Base-by-base conservation (phyloP, 2,329 filamentous ascomycete genomes). In the Pseudocercospora fuligena region DNA sequence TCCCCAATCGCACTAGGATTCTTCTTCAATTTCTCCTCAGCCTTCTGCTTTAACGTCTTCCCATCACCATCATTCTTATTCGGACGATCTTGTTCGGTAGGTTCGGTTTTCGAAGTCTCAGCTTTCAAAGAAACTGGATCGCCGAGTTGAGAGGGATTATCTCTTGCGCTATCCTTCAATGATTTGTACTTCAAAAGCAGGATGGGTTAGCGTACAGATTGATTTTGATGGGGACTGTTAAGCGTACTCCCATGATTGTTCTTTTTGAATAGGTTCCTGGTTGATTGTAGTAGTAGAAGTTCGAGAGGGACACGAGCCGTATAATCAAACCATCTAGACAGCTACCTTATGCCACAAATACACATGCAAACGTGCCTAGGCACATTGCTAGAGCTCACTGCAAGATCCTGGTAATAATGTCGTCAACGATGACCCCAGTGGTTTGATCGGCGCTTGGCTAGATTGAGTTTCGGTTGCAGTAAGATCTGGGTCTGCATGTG, bases 71-170 rank as follows among this genome's bases (percentile, higher is more conserved):
- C 31, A 1, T 21, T 11, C 8, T 62, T 19, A 19, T 51, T 21
- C 51, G 46, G 51, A 7, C 23, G 5, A 12, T 29, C 19, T 21
- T 25, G 21, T 14, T 51, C 25, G 21, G 31, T 31, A 21, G 19
- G 19, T 68, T 70, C 70, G 23, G 65, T 76, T 29, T 76, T 69
- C 11, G 73, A 73, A 8, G 76, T 78, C 66, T 79, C 77, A 9
- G 78, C 76, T 53, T 77, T 77, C 5, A 79, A 69, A 1, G 73
- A 77, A 8, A 78, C 75, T 5, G 77, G 77, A 62, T 79, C 78
- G 47, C 78, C 78, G 11, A 78, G 66, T 53, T 75, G 74, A 19
- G 70, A 69, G 0, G 73, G 74, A 61, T 78, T 78, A 47, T 70
- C 65, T 21, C 69, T 67, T 3, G 73, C 73, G 21, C 70, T 23